These are phyloP conservation scores for Helenozyma baotianmanensis DNA, from an alignment of 805 yeast species.

Conservation along the genomic window DNA sequence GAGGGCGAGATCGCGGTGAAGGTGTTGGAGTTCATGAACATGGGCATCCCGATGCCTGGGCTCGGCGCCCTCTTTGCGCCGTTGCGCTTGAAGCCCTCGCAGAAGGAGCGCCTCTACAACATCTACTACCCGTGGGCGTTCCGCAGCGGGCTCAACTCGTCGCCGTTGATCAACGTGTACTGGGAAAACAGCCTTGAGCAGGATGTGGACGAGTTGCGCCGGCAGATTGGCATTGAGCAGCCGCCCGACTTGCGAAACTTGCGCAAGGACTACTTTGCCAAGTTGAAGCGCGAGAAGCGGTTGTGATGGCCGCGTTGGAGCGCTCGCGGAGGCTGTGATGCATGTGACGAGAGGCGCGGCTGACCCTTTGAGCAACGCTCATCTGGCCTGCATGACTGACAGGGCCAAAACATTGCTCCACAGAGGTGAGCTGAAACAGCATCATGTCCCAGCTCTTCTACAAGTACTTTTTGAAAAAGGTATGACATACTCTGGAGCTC, in stretches of 20 bases:
- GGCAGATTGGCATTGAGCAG: constrained; percentile 63
- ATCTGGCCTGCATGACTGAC: too few species aligned
- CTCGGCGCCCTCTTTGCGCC: constrained; percentile 91
- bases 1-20: constrained; percentile 97
- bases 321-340: too few species aligned
- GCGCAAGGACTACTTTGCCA: constrained; percentile 39
- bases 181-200: constrained; percentile 82
- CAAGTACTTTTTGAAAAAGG: constrained; percentile 34
- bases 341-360: too few species aligned
- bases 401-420: too few species aligned
- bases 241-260: constrained; percentile 73
- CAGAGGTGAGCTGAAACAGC: too few species aligned
- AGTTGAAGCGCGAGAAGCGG: too few species aligned
- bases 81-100: constrained; percentile 58
- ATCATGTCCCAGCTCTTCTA: constrained; percentile 31
- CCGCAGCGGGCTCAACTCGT: constrained; percentile 62
- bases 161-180: constrained; percentile 78
- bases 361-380: too few species aligned
- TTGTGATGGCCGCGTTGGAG: too few species aligned
- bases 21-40: constrained; percentile 85
- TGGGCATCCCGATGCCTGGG: constrained; percentile 94
- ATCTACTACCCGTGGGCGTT: constrained; percentile 88
- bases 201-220: constrained; percentile 69
- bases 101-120: constrained; percentile 57
- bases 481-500: too few species aligned